phyloP scores from a whole-genome alignment of 805 yeast genomes.

The Alloascoidea hylecoeti region DNA sequence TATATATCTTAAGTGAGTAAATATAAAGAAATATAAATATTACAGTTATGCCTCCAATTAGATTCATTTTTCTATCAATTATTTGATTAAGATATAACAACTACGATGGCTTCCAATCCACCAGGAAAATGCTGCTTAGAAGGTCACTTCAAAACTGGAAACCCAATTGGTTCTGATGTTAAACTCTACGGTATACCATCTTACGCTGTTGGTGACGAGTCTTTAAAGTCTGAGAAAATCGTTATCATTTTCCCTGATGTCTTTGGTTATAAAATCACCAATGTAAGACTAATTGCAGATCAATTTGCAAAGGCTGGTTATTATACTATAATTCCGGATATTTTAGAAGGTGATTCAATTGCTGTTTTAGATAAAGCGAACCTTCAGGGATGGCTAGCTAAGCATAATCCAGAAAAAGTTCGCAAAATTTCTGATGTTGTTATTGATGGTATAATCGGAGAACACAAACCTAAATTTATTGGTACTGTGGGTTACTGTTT shows the following conservation, averaged over 20 bases:
- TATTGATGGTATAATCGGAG: constrained; percentile 26
- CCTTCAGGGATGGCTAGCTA: constrained; percentile 32
- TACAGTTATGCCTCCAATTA: no score
- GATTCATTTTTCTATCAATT: background rate
- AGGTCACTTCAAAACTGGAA: constrained; percentile 16
- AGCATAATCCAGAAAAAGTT: constrained; percentile 36
- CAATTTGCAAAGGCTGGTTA: constrained; percentile 45
- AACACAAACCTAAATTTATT: constrained; percentile 30
- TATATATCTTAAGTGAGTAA: no score
- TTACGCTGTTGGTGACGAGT: constrained; percentile 25
- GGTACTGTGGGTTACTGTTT: constrained; percentile 70
- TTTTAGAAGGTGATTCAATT: constrained; percentile 40
- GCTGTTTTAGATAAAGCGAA: constrained; percentile 14
- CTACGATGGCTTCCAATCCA: constrained; percentile 19
- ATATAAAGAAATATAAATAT: no score
- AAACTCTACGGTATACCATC: constrained; percentile 14
- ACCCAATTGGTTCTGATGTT: constrained; percentile 11
- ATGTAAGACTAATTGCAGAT: constrained; percentile 30
- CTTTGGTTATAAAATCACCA: constrained; percentile 37
- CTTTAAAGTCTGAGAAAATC: constrained; percentile 21
- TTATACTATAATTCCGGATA: constrained; percentile 65
- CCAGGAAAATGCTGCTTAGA: constrained; percentile 17
- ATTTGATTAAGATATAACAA: no score
- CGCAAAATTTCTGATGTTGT: constrained; percentile 33
- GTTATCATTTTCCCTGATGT: constrained; percentile 50